Evolutionary conservation across 129 eudicot species (phyloP).

Genomic region (Solidago caesia): DNA sequence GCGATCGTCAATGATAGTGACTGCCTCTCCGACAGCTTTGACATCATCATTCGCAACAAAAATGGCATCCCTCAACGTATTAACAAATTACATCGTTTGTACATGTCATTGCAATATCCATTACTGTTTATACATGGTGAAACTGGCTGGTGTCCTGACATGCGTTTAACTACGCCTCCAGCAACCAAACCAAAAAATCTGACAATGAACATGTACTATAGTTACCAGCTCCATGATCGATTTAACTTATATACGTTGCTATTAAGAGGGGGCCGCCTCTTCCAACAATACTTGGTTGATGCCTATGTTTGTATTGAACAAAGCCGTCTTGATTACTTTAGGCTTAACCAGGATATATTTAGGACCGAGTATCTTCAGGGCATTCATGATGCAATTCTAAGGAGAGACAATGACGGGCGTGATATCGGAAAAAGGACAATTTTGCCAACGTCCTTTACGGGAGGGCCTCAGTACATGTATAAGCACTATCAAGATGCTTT

Average conservation of each 20-base stretch:
- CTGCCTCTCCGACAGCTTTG: too few species aligned
- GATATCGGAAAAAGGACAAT: not conserved
- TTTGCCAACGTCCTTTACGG: not conserved
- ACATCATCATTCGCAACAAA: too few species aligned
- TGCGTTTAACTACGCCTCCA: too few species aligned
- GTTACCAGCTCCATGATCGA: not conserved
- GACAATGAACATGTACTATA: not conserved
- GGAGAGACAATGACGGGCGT: not conserved
- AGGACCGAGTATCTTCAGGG: not conserved
- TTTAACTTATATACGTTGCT: not conserved
- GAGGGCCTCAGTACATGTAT: slow-evolving; percentile 1
- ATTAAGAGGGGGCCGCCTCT: not conserved
- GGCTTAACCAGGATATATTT: not conserved
- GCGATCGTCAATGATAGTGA: too few species aligned
- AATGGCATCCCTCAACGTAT: too few species aligned
- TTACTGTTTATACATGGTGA: too few species aligned
- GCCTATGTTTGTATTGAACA: slow-evolving; percentile 1
- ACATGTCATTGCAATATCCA: too few species aligned
- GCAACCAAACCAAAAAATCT: not conserved
- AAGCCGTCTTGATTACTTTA: not conserved
- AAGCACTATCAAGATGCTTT: slow-evolving; percentile 5
- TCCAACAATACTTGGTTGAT: not conserved
- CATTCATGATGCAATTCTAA: not conserved
- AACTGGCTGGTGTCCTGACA: too few species aligned
- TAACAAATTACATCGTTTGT: too few species aligned